phyloP scores from a whole-genome alignment of 2,329 filamentous ascomycete genomes.

The Sporothrix dimorphospora region DNA sequence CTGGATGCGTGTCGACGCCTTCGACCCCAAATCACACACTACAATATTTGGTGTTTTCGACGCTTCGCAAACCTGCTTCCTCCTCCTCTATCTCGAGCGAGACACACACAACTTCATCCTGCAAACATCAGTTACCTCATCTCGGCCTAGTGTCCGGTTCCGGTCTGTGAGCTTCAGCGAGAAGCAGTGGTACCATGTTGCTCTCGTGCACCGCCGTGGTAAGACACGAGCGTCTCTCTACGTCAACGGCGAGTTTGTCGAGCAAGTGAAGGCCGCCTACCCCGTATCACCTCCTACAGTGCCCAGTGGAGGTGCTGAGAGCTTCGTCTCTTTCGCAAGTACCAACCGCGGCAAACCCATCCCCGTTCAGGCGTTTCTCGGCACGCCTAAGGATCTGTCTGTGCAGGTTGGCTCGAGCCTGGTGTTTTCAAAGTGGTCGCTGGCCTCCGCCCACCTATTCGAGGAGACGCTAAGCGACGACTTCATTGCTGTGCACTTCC shows the following conservation, averaged over 20 bases:
- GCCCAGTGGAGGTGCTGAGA: conserved; percentile 64
- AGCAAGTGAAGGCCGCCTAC: conserved; percentile 88
- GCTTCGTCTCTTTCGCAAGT: conserved; percentile 70
- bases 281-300: conserved; percentile 71
- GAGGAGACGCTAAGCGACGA: conserved; percentile 89
- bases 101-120: conserved; percentile 93
- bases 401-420: conserved; percentile 72
- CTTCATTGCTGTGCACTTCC: conserved; percentile 85
- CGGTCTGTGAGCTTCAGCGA: conserved; percentile 78
- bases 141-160: conserved; percentile 89
- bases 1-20: conserved; percentile 87
- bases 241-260: conserved; percentile 89
- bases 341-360: conserved; percentile 55
- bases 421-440: conserved; percentile 79
- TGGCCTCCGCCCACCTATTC: conserved; percentile 88
- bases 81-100: conserved; percentile 90
- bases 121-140: conserved; percentile 88
- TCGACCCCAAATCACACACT: conserved; percentile 83
- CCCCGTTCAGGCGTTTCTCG: conserved; percentile 88
- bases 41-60: conserved; percentile 97
- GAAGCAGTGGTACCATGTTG: conserved; percentile 89
- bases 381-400: conserved; percentile 87
- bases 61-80: conserved; percentile 85
- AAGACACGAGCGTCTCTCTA: conserved; percentile 85
- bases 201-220: conserved; percentile 78